Evolutionary conservation across 2,329 filamentous ascomycete species (phyloP).

Genomic region (Leptosphaerulina australis): DNA sequence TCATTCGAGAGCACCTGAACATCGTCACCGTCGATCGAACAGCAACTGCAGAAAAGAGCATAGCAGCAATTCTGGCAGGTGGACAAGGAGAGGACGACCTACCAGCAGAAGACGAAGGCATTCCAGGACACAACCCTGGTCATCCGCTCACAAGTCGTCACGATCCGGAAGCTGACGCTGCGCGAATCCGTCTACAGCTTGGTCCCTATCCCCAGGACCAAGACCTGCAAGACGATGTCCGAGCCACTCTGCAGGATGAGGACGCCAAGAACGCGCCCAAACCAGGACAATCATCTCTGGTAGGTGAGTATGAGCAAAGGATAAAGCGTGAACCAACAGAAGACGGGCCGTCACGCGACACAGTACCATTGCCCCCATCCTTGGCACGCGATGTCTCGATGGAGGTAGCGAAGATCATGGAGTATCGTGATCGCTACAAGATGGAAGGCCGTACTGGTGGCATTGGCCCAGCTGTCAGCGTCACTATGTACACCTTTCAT

Average conservation of each 20-base stretch:
- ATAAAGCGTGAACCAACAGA: slow-evolving; percentile 88
- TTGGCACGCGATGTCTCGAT: slow-evolving; percentile 88
- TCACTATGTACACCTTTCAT: slow-evolving; percentile 98
- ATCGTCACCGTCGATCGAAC: slow-evolving; percentile 65
- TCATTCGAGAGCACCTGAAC: slow-evolving; percentile 69
- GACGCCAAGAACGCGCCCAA: slow-evolving; percentile 77
- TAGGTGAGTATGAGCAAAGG: slow-evolving; percentile 87
- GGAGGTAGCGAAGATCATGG: slow-evolving; percentile 91
- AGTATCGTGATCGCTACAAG: slow-evolving; percentile 88
- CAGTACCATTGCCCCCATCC: slow-evolving; percentile 86
- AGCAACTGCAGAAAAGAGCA: slow-evolving; percentile 61
- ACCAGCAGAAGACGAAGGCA: slow-evolving; percentile 70
- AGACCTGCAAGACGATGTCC: slow-evolving; percentile 82
- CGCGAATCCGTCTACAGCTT: slow-evolving; percentile 66
- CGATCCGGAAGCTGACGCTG: slow-evolving; percentile 62
- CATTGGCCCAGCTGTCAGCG: slow-evolving; percentile 79
- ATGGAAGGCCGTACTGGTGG: slow-evolving; percentile 86
- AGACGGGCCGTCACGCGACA: slow-evolving; percentile 77
- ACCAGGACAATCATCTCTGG: slow-evolving; percentile 72
- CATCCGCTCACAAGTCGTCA: slow-evolving; percentile 66
- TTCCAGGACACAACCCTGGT: slow-evolving; percentile 69
- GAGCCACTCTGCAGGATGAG: slow-evolving; percentile 83
- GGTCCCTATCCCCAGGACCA: slow-evolving; percentile 83
- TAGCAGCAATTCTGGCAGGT: slow-evolving; percentile 64
- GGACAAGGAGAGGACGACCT: slow-evolving; percentile 61